These are phyloP conservation scores for Chaetomium olivaceum DNA, from an alignment of 2,329 filamentous ascomycete genomes.

Conservation along the genomic window DNA sequence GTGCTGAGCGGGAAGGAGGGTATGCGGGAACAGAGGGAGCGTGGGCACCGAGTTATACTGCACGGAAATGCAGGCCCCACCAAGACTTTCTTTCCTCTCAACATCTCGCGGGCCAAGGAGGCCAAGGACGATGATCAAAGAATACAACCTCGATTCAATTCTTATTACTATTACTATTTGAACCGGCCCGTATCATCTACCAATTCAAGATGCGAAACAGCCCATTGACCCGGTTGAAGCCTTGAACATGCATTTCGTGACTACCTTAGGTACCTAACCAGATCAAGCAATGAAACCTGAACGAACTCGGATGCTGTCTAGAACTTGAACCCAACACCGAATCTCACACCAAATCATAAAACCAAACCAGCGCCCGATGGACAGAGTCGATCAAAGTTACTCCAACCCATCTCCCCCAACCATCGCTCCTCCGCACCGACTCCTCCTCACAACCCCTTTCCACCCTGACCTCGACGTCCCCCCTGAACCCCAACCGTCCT, in stretches of 20 bases:
- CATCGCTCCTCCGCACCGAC: too few species aligned
- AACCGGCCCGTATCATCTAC: neutral
- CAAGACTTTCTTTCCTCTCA: neutral
- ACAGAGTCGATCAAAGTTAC: neutral
- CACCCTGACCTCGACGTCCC: neutral
- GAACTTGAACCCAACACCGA: neutral
- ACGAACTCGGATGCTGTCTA: too few species aligned
- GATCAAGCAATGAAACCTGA: too few species aligned
- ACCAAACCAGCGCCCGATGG: neutral
- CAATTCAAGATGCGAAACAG: neutral
- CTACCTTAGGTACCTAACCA: too few species aligned
- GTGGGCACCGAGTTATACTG: neutral
- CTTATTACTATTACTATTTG: neutral
- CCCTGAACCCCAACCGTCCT: too few species aligned
- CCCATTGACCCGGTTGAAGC: neutral
- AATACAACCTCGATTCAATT: neutral
- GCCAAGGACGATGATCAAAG: neutral
- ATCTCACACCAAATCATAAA: neutral
- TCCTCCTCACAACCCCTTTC: neutral
- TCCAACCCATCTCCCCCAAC: too few species aligned
- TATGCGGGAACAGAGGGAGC: conserved; percentile 1
- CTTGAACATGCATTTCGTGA: too few species aligned
- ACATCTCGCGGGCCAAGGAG: neutral
- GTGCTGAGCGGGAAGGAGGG: neutral
- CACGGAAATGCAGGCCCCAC: neutral